phyloP scores from a whole-genome alignment of 108 stramenopile genomes.

The Cyclotella atomus region DNA sequence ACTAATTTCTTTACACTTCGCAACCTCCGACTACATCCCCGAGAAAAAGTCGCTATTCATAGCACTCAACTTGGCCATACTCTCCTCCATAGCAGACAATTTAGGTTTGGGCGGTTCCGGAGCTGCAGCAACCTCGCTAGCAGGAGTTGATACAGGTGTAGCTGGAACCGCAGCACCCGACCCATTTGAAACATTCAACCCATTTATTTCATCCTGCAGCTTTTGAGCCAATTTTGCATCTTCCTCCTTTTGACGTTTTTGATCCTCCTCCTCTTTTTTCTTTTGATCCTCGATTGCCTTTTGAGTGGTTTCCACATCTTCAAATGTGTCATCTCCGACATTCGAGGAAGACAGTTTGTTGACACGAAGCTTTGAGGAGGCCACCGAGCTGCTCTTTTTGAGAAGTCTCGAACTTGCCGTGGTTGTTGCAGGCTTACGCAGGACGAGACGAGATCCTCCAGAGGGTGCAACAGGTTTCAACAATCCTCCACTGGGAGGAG shows the following conservation, averaged over 20 bases:
- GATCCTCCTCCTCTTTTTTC: conserved; percentile 50
- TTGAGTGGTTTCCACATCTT: conserved; percentile 63
- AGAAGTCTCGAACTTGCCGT: conserved; percentile 50
- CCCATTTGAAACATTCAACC: conserved; percentile 18
- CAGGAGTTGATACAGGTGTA: conserved; percentile 35
- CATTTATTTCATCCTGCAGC: conserved; percentile 45
- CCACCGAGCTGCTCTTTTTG: conserved; percentile 59
- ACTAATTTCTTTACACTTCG: background rate
- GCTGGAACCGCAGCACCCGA: conserved; percentile 25
- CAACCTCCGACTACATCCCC: conserved; percentile 29
- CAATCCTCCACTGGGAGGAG: conserved; percentile 59
- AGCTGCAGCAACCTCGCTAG: conserved; percentile 18
- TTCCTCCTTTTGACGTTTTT: conserved; percentile 40
- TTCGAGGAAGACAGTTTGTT: conserved; percentile 60
- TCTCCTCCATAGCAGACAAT: conserved; percentile 65
- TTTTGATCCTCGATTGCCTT: conserved; percentile 51
- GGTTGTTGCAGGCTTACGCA: conserved; percentile 71
- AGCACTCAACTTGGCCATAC: conserved; percentile 67
- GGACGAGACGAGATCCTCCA: conserved; percentile 41
- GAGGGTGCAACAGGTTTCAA: conserved; percentile 8
- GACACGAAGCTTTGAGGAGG: conserved; percentile 64
- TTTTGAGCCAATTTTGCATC: conserved; percentile 53
- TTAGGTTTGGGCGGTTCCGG: conserved; percentile 45
- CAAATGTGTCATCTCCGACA: conserved; percentile 54
- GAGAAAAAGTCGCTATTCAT: conserved; percentile 92